phyloP scores from a whole-genome alignment of 2,329 filamentous ascomycete species.

The Xylaria sp. region DNA sequence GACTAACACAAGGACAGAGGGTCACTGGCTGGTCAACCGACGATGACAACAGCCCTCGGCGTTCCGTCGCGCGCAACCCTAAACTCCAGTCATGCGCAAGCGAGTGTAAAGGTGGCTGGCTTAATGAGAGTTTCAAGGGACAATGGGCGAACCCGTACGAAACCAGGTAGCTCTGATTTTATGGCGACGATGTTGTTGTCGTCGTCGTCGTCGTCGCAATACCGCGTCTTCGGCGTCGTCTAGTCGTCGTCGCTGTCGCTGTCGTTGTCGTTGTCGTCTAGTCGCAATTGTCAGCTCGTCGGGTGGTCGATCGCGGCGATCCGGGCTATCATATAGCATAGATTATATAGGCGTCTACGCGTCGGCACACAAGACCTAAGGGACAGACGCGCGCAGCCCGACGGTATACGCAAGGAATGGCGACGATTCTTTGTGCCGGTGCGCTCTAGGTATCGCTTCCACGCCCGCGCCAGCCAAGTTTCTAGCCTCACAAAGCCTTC shows the following conservation, averaged over 20 bases:
- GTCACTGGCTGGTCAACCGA: constrained; percentile 45
- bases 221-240: constrained; percentile 1
- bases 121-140: neutral
- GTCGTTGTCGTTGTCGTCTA: neutral
- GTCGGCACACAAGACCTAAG: neutral
- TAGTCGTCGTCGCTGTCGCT: neutral
- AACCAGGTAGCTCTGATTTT: neutral
- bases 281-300: constrained; percentile 7
- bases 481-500: neutral
- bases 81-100: constrained; percentile 33
- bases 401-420: constrained; percentile 8
- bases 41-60: constrained; percentile 32
- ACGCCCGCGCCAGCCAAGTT: constrained; percentile 18
- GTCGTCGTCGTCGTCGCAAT: neutral
- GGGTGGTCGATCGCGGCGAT: constrained; percentile 22
- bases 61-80: constrained; percentile 32
- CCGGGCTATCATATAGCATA: constrained; percentile 8
- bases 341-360: neutral
- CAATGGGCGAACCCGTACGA: neutral
- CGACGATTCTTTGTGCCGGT: constrained; percentile 11
- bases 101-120: neutral
- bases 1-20: constrained; percentile 44
- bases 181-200: neutral
- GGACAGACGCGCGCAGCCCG: neutral
- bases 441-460: constrained; percentile 4